A percentile compares a stretch with the other conserved stretches of the same genome.
Evolutionary conservation across 2,329 filamentous ascomycete species (phyloP).

Genomic region (Macrophomina phaseolina): DNA sequence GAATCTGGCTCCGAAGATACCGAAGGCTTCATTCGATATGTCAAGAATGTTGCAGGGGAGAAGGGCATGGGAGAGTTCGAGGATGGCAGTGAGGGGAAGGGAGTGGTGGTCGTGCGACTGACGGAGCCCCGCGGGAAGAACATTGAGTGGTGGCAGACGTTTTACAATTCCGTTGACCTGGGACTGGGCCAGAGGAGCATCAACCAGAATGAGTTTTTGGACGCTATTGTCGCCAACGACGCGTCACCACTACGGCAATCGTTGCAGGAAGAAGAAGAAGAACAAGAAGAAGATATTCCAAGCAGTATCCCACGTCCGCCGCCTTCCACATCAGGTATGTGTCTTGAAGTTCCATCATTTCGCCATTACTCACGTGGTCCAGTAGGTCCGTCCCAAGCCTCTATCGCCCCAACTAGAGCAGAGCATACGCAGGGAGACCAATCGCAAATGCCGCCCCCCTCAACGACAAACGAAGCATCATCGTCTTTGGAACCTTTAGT

Average conservation of each 20-base stretch:
- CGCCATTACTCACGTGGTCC: background rate
- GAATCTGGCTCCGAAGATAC: conserved; percentile 67
- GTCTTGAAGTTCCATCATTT: background rate
- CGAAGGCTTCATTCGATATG: conserved; percentile 78
- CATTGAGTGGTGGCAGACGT: conserved; percentile 70
- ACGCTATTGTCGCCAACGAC: conserved; percentile 84
- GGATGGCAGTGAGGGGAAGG: conserved; percentile 67
- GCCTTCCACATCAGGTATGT: conserved; percentile 28
- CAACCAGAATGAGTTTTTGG: conserved; percentile 88
- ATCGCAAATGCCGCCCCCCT: background rate
- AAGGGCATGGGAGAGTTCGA: conserved; percentile 72
- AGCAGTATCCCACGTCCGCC: conserved; percentile 33
- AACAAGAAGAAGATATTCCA: conserved; percentile 32
- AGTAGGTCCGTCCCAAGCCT: conserved; percentile 1
- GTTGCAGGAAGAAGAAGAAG: conserved; percentile 51
- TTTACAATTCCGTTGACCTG: conserved; percentile 72
- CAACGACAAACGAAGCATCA: background rate
- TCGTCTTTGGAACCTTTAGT: conserved; percentile 2
- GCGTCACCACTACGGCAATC: conserved; percentile 72
- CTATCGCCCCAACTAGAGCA: background rate
- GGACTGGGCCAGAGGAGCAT: conserved; percentile 81
- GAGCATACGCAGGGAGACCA: background rate
- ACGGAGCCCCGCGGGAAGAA: conserved; percentile 57
- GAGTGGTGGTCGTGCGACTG: conserved; percentile 80
- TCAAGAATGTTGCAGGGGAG: conserved; percentile 75